Base-by-base conservation (phyloP, 2,329 filamentous ascomycete genomes). In the Claviceps lovelessii region DNA sequence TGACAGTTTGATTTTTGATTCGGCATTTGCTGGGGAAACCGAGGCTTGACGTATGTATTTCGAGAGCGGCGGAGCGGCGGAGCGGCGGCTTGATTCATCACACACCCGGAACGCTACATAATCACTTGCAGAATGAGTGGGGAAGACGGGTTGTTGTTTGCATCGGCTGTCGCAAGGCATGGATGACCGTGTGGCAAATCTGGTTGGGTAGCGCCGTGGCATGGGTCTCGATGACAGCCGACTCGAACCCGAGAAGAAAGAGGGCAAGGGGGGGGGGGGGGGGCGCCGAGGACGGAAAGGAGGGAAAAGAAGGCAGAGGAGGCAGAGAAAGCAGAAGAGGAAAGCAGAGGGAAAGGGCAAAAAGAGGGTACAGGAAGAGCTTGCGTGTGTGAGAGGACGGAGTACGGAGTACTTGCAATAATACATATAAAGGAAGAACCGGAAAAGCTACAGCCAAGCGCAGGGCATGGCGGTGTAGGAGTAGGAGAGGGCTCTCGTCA, bases 81-180 rank as follows among this genome's bases (percentile, higher is more conserved):
- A 23, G 44, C 44, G 44, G 23, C 31, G 31, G 31, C 35, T 35
- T 52, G 54, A 51, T 49, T 52, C 45, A 55, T 39, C 53, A 37
- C 23, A 49, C 23, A 31, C 19, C 54, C 45, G 49, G 44, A 11
- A 49, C 37, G 39, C 35, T 42, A 55, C 54, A 47, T 52, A 17
- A 55, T 55, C 45, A 45, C 44, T 49, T 45, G 51, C 55, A 51
- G 55, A 42, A 51, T 29, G 49, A 50, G 51, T 54, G 55, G 55
- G 19, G 48, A 48, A 42, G 46, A 19, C 29, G 31, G 52, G 42
- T 28, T 54, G 44, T 56, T 49, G 31, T 52, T 52, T 39, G 45
- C 44, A 52, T 55, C 49, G 54, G 23, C 41, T 44, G 47, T 19
- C 49, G 31, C 42, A 29, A 55, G 39, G 42, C 41, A 49, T 35